Evolutionary conservation across 495 filamentous ascomycete species (phyloP), one percentile per base, ranked within the genome.

Genomic region (Penicillium coffeae): DNA sequence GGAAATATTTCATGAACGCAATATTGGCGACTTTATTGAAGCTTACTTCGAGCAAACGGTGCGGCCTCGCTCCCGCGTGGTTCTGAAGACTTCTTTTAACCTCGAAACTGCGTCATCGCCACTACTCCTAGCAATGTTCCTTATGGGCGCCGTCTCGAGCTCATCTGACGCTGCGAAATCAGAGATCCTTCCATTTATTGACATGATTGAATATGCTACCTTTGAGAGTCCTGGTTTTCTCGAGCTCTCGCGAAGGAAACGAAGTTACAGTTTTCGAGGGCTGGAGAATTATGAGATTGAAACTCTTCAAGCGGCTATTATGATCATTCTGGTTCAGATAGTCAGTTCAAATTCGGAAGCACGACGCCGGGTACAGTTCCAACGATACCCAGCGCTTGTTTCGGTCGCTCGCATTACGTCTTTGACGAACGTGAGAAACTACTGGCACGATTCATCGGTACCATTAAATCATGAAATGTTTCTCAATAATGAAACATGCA

Each of bases 11-110:
- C 25, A 20, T 13, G 36, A 56, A 12, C 19, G 34, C 10, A 49
- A 46, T 21, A 33, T 56, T 8, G 12, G 36, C 20, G 30, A 49
- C 5, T 50, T 45, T 10, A 43, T 56, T 16, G n/a, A 44, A 10
- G 54, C 49, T 9, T 56, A 56, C 22, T 56, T 56, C 16, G 54
- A 56, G 2, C 25, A 41, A 3, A 56, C 50, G 6, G 54, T 56
- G 12, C 45, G 54, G 13, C 54, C 54, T 13, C 49, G 54, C 18
- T 56, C 49, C 38, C 48, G 54, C 16, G 50, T 56, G 20, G 49
- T 52, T 14, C 25, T 56, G 37, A 56, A 52, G 35, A 49, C 54
- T 12, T 16, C 37, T 10, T 56, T 56, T 41, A 25, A 46, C 25
- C 45, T 56, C 1, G 32, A 38, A 19, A 32, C 18, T 8, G 38